A percentile compares a stretch with the other conserved stretches of the same genome.
These are phyloP conservation scores for Serendipita sp. DNA, from an alignment of 768 basidiomycete species.

Conservation along the genomic window DNA sequence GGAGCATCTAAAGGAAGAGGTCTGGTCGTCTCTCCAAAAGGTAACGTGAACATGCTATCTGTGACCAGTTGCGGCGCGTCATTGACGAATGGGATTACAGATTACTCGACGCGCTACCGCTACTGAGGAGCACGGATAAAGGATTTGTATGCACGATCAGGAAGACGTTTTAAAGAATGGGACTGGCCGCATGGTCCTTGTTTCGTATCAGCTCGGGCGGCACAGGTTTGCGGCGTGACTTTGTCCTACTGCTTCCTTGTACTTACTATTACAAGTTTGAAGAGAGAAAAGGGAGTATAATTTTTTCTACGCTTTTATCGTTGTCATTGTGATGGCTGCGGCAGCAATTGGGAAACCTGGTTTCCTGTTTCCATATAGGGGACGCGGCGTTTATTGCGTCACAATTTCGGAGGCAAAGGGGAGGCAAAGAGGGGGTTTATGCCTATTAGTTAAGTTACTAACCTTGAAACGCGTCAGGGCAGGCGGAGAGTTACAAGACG, in stretches of 20 bases:
- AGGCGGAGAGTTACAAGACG: not conserved
- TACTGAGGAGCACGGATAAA: slow-evolving; percentile 27
- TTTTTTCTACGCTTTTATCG: too few relatives aligned
- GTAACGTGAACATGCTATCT: slow-evolving; percentile 24
- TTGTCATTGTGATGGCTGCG: too few relatives aligned
- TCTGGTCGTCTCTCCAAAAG: slow-evolving; percentile 93
- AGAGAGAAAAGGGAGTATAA: too few relatives aligned
- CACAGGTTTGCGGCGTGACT: not conserved
- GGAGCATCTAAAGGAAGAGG: slow-evolving; percentile 96
- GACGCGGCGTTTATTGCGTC: too few relatives aligned
- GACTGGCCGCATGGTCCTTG: not conserved
- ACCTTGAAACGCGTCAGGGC: not conserved
- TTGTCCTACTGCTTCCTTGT: too few relatives aligned
- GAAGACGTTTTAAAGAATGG: not conserved
- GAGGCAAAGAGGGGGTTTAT: too few relatives aligned
- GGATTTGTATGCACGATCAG: not conserved
- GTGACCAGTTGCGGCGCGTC: not conserved
- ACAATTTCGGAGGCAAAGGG: too few relatives aligned
- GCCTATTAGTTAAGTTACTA: too few relatives aligned
- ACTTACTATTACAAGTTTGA: too few relatives aligned
- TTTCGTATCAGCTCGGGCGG: not conserved
- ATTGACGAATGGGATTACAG: slow-evolving; percentile 20
- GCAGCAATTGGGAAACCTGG: too few relatives aligned
- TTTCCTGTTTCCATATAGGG: too few relatives aligned
- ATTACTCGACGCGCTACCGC: slow-evolving; percentile 69